Percentiles rank a stretch among this genome's conserved stretches.
Conservation (phyloP, 2,329 filamentous ascomycete species). For the Diaporthe ilicicola region DNA sequence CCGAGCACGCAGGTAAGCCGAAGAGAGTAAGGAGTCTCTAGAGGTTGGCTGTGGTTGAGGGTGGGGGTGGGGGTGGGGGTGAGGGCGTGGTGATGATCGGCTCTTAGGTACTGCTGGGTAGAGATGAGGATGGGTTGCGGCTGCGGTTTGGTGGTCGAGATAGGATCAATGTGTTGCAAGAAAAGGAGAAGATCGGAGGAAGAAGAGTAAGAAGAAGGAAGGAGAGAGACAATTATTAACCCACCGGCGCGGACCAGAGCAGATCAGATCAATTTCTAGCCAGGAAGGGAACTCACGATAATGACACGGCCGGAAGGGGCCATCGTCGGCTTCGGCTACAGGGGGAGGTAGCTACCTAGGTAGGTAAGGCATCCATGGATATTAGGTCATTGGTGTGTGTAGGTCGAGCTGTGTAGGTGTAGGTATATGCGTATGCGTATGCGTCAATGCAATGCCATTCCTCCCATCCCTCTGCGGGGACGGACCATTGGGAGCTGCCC, state of each 20-base stretch:
- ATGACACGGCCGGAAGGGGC: slow-evolving; percentile 28
- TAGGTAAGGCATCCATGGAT: background rate
- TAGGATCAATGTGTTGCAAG: background rate
- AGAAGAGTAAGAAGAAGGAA: background rate
- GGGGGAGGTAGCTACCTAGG: slow-evolving; percentile 7
- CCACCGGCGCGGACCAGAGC: background rate
- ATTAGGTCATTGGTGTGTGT: background rate
- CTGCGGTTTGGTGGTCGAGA: background rate
- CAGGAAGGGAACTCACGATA: slow-evolving; percentile 35
- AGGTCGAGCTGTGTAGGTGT: background rate
- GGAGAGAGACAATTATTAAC: background rate
- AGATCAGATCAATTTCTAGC: slow-evolving; percentile 15
- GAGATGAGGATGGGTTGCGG: background rate
- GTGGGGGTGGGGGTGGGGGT: background rate
- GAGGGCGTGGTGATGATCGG: background rate
- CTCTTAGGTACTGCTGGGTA: background rate
- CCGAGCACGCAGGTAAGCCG: background rate
- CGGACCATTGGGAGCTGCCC: background rate
- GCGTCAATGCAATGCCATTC: no score
- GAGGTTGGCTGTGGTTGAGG: background rate
- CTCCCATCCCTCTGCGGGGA: background rate
- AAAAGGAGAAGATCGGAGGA: background rate
- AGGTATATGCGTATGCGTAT: background rate
- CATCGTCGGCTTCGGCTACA: slow-evolving; percentile 2
- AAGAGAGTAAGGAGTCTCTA: no score